These are phyloP conservation scores for Zygoascus biomembranicola DNA, from an alignment of 805 yeast species.

Conservation along the genomic window DNA sequence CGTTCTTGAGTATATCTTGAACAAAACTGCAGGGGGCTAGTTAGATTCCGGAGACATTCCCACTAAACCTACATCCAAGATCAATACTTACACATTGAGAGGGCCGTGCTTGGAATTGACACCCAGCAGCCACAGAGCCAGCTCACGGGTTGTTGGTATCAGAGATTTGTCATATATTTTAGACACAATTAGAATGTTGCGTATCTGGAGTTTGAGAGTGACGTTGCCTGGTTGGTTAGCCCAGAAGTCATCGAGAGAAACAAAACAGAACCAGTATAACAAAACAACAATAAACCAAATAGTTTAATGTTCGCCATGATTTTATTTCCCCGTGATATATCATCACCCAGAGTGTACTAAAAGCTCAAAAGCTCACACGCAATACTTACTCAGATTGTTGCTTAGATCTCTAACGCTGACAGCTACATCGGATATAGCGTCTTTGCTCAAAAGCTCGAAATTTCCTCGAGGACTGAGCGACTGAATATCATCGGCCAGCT, in stretches of 20 bases:
- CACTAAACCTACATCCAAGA: neutral
- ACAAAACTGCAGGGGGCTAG: constrained; percentile 40
- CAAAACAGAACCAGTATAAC: too few species aligned
- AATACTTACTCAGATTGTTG: constrained; percentile 21
- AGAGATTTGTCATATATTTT: constrained; percentile 19
- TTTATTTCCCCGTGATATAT: too few species aligned
- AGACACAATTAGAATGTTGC: constrained; percentile 21
- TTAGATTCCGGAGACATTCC: constrained; percentile 58
- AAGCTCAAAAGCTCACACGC: too few species aligned
- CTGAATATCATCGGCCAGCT: neutral
- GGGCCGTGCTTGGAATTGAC: constrained; percentile 21
- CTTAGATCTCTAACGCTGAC: constrained; percentile 25
- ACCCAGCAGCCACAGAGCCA: constrained; percentile 18
- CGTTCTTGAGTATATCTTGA: constrained; percentile 55
- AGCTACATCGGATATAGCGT: constrained; percentile 24
- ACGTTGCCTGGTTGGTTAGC: constrained; percentile 14
- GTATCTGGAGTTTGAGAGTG: constrained; percentile 17
- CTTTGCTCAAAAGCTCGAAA: constrained; percentile 17
- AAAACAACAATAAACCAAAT: too few species aligned
- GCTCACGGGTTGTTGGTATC: constrained; percentile 17
- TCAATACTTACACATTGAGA: constrained; percentile 48
- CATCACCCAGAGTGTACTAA: too few species aligned
- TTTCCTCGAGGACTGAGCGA: neutral
- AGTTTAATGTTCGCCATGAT: too few species aligned
- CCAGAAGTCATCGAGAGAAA: too few species aligned